Evolutionary conservation across 208 protist species (phyloP), one percentile per base, ranked within the genome.

Genomic region (Angomonas deanei): DNA sequence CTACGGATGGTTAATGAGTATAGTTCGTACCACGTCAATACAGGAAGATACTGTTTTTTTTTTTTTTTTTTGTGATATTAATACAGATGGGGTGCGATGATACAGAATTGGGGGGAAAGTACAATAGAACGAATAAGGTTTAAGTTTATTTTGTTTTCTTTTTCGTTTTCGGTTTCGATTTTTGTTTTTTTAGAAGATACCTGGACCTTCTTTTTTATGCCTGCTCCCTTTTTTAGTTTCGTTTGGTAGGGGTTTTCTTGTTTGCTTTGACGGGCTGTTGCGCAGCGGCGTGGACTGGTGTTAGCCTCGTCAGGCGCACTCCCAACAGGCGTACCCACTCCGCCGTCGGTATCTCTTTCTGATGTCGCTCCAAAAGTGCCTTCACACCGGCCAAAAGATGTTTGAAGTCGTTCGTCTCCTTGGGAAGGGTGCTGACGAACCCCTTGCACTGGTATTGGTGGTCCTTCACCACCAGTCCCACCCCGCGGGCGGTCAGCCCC

Each of bases 381-480:
- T 24, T 30, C 0, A 75, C 32, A 11, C 39, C 78, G 2, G 31
- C 34, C 17, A 63, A 36, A 0, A 90, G 50, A 13, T 13, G 5
- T 3, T 31, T 38, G 15, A 71, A 72, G 56, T 65, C 60, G 54
- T 65, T 62, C 0, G 76, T 89, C 0, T 61, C 24, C 19, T n/a
- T 26, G 4, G 63, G 61, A n/a, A 90, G 61, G 27, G 68, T 86
- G 1, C 56, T 38, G 50, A 46, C 66, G 48, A 66, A 54, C 47
- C 39, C 63, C 34, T 50, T 48, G 11, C 28, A 0, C 11, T 58
- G 48, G 61, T 86, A 91, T 24, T 36, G 57, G 33, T 48, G 54
- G n/a, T 69, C 54, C 24, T 70, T 82, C 32, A 76, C 66, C 46
- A 42, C 46, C 48, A 87, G 66, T 36, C 33, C 57, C 2, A 91